Percentiles rank a stretch among this genome's conserved stretches.
Conservation (phyloP, 1,284 basidiomycete species). For the Polyporus tsugae region DNA sequence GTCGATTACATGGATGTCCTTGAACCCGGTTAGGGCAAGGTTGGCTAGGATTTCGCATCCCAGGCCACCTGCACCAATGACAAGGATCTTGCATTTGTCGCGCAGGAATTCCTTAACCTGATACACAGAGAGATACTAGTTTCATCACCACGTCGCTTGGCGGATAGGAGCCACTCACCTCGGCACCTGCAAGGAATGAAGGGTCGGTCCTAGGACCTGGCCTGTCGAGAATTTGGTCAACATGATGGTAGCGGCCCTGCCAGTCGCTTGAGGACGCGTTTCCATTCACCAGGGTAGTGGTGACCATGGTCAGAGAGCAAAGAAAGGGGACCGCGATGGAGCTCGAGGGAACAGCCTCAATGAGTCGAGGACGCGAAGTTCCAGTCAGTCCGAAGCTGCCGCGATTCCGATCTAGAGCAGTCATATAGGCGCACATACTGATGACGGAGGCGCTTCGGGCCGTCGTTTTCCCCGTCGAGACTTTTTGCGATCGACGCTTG, state of each 20-base stretch:
- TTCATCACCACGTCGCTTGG: neutral
- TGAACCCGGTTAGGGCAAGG: constrained; percentile 93
- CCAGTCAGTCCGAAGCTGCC: neutral
- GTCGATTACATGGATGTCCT: constrained; percentile 98
- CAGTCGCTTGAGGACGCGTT: constrained; percentile 59
- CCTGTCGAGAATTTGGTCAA: constrained; percentile 83
- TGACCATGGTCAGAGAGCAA: constrained; percentile 39
- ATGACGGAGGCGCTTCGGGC: constrained; percentile 22
- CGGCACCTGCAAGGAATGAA: constrained; percentile 76
- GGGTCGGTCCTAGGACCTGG: constrained; percentile 85
- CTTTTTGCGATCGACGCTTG: constrained; percentile 29
- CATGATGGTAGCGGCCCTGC: constrained; percentile 77
- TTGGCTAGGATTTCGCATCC: constrained; percentile 97
- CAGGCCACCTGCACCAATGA: constrained; percentile 95
- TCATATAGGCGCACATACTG: constrained; percentile 27
- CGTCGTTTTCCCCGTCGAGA: neutral
- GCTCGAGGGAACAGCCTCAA: constrained; percentile 7
- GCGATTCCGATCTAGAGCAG: constrained; percentile 6
- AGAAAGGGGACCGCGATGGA: constrained; percentile 4
- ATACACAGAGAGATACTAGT: neutral
- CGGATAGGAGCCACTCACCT: constrained; percentile 51
- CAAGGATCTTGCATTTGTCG: constrained; percentile 89
- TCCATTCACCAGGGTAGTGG: constrained; percentile 38
- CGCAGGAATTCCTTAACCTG: constrained; percentile 91
- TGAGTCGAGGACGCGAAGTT: constrained; percentile 20